Base-by-base conservation (phyloP, 768 basidiomycete species). In the Scleroderma bovista region DNA sequence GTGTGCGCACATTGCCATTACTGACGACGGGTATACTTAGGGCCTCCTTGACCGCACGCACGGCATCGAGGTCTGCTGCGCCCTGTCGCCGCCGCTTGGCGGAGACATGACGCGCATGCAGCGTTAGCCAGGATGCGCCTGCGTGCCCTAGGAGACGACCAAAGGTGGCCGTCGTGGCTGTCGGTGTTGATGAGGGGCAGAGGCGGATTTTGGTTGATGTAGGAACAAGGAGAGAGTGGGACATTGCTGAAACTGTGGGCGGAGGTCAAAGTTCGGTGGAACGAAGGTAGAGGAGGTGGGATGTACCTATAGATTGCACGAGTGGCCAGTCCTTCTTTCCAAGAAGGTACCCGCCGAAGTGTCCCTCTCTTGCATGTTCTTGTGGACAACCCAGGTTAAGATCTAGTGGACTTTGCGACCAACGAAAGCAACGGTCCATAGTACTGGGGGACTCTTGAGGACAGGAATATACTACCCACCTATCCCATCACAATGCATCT, bases 341-440 rank as follows among this genome's bases (percentile, higher is more conserved):
- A 13, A 89, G 74, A n/a, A 91, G 72, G 60, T 89, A 91, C 16
- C 81, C 86, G 3, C 88, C 88, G 58, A 76, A 86, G 57, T 84
- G 86, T 10, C 74, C 79, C 36, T 83, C 76, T 33, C 73, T 71
- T 12, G 88, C 86, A 22, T 75, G 72, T 46, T 83, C 79, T 57
- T 86, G 86, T 20, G 88, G 88, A 62, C 88, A 91, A 15, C 88
- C 88, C 11, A 90, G 75, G 63, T 91, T 91, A 46, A 90, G 61
- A 69, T 90, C 88, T 91, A 54, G 26, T 31, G 22, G 22, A 15
- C 53, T 63, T 58, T 38, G 54, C 40, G 24, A 15, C 16, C 24
- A n/a, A 19, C 9, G 41, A n/a, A 24, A 42, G 22, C 16, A 42
- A 22, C 24, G 24, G 41, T 42, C 40, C 20, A 41, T n/a, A 36